Percentiles rank a stretch among this genome's conserved stretches.
phyloP scores from a whole-genome alignment of 768 basidiomycete genomes.

The Kwoniella newhampshirensis region DNA sequence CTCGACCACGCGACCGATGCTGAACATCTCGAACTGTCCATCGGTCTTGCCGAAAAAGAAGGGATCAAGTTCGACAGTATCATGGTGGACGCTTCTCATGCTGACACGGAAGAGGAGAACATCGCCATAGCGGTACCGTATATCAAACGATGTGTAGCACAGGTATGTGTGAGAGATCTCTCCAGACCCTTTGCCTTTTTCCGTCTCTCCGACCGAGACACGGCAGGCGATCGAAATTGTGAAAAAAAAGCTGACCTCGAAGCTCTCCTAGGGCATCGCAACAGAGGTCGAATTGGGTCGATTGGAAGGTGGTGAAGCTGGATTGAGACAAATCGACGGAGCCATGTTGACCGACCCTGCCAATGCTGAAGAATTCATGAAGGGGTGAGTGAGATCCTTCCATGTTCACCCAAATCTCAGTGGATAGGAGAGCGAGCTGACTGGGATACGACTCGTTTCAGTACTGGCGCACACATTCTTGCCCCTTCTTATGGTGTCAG shows the following conservation, averaged over 20 bases:
- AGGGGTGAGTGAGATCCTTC: slow-evolving; percentile 29
- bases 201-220: too few species aligned
- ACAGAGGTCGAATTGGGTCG: slow-evolving; percentile 55
- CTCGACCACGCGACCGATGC: slow-evolving; percentile 53
- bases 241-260: background rate
- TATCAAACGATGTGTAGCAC: slow-evolving; percentile 50
- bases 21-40: slow-evolving; percentile 51
- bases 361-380: slow-evolving; percentile 53
- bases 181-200: too few species aligned
- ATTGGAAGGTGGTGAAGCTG: slow-evolving; percentile 52
- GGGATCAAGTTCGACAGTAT: slow-evolving; percentile 54
- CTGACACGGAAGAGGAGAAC: slow-evolving; percentile 52
- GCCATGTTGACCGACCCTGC: slow-evolving; percentile 52
- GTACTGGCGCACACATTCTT: slow-evolving; percentile 52
- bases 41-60: slow-evolving; percentile 50
- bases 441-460: background rate
- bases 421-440: too few species aligned
- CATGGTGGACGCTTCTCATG: slow-evolving; percentile 54
- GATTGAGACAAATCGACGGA: slow-evolving; percentile 49
- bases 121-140: slow-evolving; percentile 49
- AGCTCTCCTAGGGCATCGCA: slow-evolving; percentile 39
- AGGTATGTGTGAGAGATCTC: slow-evolving; percentile 6
- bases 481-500: slow-evolving; percentile 51
- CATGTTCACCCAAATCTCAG: background rate
- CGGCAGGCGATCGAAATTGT: background rate